phyloP scores from a whole-genome alignment of 495 filamentous ascomycete species.

The Chaetomium fimeti region DNA sequence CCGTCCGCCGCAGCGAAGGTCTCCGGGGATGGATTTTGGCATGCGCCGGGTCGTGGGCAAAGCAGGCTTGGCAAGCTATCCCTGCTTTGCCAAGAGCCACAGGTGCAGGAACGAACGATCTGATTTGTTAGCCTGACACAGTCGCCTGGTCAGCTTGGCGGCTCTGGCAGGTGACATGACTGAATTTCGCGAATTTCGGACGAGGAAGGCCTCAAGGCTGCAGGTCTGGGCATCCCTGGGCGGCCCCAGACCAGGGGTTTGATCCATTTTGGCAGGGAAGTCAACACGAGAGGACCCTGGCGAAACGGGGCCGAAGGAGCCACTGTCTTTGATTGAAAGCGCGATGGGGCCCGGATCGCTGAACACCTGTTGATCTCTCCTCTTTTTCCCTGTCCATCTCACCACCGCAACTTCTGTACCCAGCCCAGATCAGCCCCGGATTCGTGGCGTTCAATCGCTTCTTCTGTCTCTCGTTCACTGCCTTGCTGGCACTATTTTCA shows the following conservation, averaged over 20 bases:
- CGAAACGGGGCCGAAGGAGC: slow-evolving; percentile 9
- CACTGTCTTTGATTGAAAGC: slow-evolving; percentile 19
- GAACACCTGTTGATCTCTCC: background rate
- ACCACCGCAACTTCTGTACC: slow-evolving; percentile 12
- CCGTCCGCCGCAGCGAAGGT: background rate
- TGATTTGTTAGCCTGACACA: slow-evolving; percentile 10
- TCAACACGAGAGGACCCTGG: slow-evolving; percentile 20
- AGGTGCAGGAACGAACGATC: background rate
- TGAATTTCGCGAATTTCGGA: slow-evolving; percentile 9
- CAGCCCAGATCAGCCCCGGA: slow-evolving; percentile 6
- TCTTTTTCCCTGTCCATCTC: slow-evolving; percentile 12
- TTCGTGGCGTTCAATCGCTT: slow-evolving; percentile 23
- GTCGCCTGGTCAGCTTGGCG: background rate
- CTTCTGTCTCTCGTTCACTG: slow-evolving; percentile 25
- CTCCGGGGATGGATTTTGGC: background rate
- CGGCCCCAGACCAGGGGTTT: slow-evolving; percentile 3
- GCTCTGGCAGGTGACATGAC: slow-evolving; percentile 19
- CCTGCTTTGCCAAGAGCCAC: background rate
- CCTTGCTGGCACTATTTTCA: slow-evolving; percentile 2
- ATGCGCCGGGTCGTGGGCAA: background rate
- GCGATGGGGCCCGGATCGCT: slow-evolving; percentile 10
- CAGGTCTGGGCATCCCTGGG: slow-evolving; percentile 12
- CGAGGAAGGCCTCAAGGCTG: background rate
- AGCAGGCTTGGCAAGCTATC: background rate
- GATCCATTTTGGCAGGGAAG: background rate